Evolutionary conservation across 257 asterid species (phyloP).

Genomic region (Nicotiana sylvestris): DNA sequence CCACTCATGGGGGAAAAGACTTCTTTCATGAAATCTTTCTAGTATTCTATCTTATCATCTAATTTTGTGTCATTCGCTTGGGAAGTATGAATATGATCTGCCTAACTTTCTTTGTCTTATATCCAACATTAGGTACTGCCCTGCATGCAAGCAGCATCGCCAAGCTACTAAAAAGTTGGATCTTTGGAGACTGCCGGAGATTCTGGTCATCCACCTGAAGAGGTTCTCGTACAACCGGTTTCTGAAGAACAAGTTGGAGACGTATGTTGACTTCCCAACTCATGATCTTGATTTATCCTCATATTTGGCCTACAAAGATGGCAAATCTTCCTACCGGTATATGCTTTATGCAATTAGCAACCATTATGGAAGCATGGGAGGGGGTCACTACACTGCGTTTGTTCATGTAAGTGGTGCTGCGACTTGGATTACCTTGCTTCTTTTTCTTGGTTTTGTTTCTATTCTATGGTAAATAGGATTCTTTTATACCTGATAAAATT

Average conservation of each 20-base stretch:
- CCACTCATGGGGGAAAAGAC: neutral
- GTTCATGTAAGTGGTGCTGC: conserved; percentile 59
- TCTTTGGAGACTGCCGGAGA: conserved; percentile 91
- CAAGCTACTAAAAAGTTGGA: conserved; percentile 90
- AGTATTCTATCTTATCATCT: neutral
- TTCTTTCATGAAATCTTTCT: neutral
- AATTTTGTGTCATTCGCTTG: conserved; percentile 3
- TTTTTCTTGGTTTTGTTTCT: neutral
- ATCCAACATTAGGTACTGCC: conserved; percentile 60
- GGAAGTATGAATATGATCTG: conserved; percentile 12
- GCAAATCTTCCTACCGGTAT: conserved; percentile 49
- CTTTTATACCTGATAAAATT: neutral
- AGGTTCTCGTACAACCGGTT: conserved; percentile 77
- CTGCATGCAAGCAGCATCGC: conserved; percentile 77
- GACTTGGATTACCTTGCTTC: conserved; percentile 3
- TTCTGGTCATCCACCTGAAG: conserved; percentile 86
- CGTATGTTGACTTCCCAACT: conserved; percentile 76
- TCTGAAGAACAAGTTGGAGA: conserved; percentile 78
- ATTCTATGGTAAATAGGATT: neutral
- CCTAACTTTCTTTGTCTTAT: conserved; percentile 22
- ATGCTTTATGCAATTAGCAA: conserved; percentile 84
- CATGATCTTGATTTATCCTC: conserved; percentile 70
- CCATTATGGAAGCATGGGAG: conserved; percentile 93
- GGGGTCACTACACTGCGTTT: conserved; percentile 89
- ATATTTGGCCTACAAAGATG: conserved; percentile 55